Evolutionary conservation across 2,329 filamentous ascomycete genomes (phyloP), one percentile per base, ranked within the genome.

Genomic region (Xylariaceae sp.): DNA sequence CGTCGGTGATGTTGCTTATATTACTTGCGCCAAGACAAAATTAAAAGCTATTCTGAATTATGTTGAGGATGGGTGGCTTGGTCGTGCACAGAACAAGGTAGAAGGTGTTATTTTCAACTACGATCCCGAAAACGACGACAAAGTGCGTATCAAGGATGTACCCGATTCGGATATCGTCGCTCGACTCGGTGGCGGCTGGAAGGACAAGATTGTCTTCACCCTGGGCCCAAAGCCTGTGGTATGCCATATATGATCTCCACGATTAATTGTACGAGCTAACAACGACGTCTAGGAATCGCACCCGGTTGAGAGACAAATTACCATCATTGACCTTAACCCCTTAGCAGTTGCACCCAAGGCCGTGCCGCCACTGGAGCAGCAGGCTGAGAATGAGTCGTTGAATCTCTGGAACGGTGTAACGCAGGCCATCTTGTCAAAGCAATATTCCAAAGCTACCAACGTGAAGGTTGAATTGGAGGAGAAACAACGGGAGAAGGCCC

Each of bases 391-490:
- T 70, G 94, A 99, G 73, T 95, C 89, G 1, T 81, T 94, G 60
- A 85, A 82, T 53, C 87, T 96, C 68, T 99, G 94, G 94, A 80
- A 84, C 32, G 83, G 82, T 21, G 92, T 99, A 42, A 97, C 94
- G 16, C 80, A 88, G 49, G 90, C 92, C 34, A 97, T 99, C 66
- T 71, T 82, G 19, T 75, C 84, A 57, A 95, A 92, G 72, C 89
- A 95, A 68, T 99, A 85, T 71, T 81, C 80, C 40, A 84, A 87
- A 60, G 94, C 94, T 7, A 99, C 94, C 19, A 83, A 81, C 18
- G 75, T 94, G 58, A 99, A 99, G 76, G 84, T 90, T 56, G 90
- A 95, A 65, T 82, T 99, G 10, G 94, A 99, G 71, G 94, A 99
- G 70, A 79, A 80, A 41, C 94, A 99, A 74, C 80, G 94, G 30